Base-by-base conservation (phyloP, 129 eudicot species). In the Tanacetum coccineum region DNA sequence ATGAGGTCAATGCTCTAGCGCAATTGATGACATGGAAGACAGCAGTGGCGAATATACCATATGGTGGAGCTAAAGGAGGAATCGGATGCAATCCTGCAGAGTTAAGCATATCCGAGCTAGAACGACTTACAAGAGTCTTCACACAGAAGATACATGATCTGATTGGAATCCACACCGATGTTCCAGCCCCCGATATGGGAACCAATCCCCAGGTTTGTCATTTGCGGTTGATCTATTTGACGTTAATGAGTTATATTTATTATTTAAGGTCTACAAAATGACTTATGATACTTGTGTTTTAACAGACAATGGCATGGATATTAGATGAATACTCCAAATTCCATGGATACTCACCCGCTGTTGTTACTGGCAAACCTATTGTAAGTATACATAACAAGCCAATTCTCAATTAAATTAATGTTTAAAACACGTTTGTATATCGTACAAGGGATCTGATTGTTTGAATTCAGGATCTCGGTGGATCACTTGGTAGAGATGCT, bases 171-270 rank as follows among this genome's bases (percentile, higher is more conserved):
- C 96, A 93, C 75, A 84, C 95, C 1, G 98, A 92, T 76, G 98
- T 92, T 81, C 98, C 98, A 3, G 98, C 98, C 47, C 98, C 98
- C 61, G 98, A 93, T 73, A 93, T 93, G 96, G 98, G 98, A 77
- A 93, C 98, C 26, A 82, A 83, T 77, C 81, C 98, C 20, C 96
- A 91, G 97, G 96, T 87, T 25, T 36, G 25, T 22, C 25, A 22
- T 22, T 22, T 22, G 73, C 25, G 22, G 21, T 62, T 62, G 3
- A 7, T 18, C n/a, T 36, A 12, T 22, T 56, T 22, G n/a, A 21
- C 4, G 28, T 36, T 51, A 11, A 4, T 39, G 4, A 32, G 39
- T 62, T 50, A 17, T 13, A 62, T 32, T 14, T 4, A 0, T 51
- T 53, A 71, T 1, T 65, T 19, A 28, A 18, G 8, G 40, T 8